Base-by-base conservation (phyloP, 768 basidiomycete genomes). In the Calocybe gangraenosa region DNA sequence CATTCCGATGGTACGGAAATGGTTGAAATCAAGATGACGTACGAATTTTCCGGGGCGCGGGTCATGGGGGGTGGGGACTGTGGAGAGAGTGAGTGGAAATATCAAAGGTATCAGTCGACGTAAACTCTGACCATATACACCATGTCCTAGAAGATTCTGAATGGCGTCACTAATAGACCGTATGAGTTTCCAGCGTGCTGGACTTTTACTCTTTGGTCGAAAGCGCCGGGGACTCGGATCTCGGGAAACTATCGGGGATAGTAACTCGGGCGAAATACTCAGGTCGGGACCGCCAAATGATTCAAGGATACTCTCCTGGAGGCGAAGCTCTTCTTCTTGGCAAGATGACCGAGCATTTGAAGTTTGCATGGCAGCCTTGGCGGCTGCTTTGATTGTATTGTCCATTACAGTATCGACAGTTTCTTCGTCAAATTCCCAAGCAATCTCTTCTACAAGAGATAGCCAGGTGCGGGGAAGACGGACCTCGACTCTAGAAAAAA, bases 1-100 rank as follows among this genome's bases (percentile, higher is more conserved):
- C 82, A 97, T 93, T 0, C 95, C 95, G 45, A 95, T 92, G 19
- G 96, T 95, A 20, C 94, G 82, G 72, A 99, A 99, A 61, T 95
- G 92, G 56, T 92, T 94, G 59, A 99, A 99, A 59, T 92, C 91
- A 11, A 99, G 68, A 63, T 92, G 86, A 31, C 79, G 84, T 28
- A 96, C 83, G 58, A 86, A 87, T 48, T 87, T 78, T 42, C 87
- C 84, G 22, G 89, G 82, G 44, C 82, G 75, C 43, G 86, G 77
- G 60, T 88, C 87, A 49, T 78, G 68, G 15, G 83, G 72, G 2
- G 73, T 74, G 31, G 86, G 87, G 34, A 90, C 86, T 88, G 23
- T 18, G 40, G 22, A 32, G 34, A n/a, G 23, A 22, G 30, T 44
- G 21, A 43, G 31, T 40, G 20, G 14, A 34, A 25, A 18, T 25